These are phyloP conservation scores for Metschnikowia koreensis DNA, from an alignment of 805 yeast species.

Conservation along the genomic window DNA sequence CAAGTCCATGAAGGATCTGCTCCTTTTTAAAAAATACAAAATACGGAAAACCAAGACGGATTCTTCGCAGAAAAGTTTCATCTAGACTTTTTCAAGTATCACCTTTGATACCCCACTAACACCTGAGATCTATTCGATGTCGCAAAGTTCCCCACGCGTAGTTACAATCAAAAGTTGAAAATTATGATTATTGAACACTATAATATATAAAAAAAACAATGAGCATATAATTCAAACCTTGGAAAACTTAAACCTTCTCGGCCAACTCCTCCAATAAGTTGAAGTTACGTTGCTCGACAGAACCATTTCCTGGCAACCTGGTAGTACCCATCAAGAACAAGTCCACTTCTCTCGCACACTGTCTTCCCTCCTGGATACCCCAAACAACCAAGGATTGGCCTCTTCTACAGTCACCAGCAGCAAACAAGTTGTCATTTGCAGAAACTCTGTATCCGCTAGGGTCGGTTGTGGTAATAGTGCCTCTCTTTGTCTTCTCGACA, in stretches of 20 bases:
- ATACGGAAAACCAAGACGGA: too few species aligned
- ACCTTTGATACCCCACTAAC: too few species aligned
- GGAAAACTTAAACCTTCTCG: conserved; percentile 44
- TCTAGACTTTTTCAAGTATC: too few species aligned
- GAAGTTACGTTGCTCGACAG: conserved; percentile 82
- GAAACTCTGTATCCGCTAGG: conserved; percentile 66
- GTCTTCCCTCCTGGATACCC: conserved; percentile 99
- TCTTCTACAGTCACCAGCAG: conserved; percentile 99
- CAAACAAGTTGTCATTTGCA: conserved; percentile 66
- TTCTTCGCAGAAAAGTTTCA: too few species aligned
- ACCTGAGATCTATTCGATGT: too few species aligned
- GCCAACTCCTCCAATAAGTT: conserved; percentile 75
- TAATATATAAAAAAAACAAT: too few species aligned
- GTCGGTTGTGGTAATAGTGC: conserved; percentile 69
- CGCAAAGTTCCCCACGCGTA: too few species aligned
- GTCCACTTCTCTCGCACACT: conserved; percentile 95
- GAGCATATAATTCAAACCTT: too few species aligned
- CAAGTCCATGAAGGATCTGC: too few species aligned
- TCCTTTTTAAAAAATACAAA: too few species aligned
- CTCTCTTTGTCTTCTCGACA: conserved; percentile 72
- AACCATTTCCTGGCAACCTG: conserved; percentile 90
- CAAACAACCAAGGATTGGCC: conserved; percentile 98
- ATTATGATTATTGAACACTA: too few species aligned
- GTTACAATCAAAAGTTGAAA: not conserved
- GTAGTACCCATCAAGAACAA: conserved; percentile 71